Evolutionary conservation across 2,329 filamentous ascomycete genomes (phyloP).

Genomic region (Neofusicoccum sp.): DNA sequence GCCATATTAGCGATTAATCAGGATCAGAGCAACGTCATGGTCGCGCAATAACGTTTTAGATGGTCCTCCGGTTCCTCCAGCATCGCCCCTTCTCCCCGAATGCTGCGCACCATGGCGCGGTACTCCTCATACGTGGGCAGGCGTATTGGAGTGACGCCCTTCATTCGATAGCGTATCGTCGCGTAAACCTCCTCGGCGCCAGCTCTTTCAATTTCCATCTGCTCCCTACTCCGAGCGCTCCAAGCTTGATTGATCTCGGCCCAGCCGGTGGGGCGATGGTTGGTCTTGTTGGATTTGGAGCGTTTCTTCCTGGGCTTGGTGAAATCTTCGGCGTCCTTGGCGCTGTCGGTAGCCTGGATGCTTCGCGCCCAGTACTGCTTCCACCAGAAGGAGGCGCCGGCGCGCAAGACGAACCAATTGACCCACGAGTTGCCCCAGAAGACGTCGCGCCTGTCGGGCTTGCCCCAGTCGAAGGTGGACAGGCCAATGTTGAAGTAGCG

Average conservation of each 20-base stretch:
- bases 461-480: conserved; percentile 29
- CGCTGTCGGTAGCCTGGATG: neutral
- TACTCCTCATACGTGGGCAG: conserved; percentile 18
- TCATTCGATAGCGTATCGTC: conserved; percentile 14
- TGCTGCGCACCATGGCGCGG: conserved; percentile 19
- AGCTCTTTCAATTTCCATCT: conserved; percentile 20
- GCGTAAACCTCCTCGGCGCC: conserved; percentile 20
- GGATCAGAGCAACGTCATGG: conserved; percentile 12
- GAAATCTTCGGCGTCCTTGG: neutral
- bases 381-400: conserved; percentile 37
- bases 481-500: conserved; percentile 31
- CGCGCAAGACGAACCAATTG: conserved; percentile 36
- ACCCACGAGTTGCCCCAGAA: conserved; percentile 34
- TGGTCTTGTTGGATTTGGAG: neutral
- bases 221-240: neutral
- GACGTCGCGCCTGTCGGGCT: conserved; percentile 20
- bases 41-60: conserved; percentile 15
- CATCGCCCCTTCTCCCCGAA: conserved; percentile 4
- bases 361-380: conserved; percentile 33
- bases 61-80: neutral
- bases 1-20: conserved; percentile 1
- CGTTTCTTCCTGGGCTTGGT: conserved; percentile 9
- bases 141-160: neutral
- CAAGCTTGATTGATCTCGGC: conserved; percentile 11
- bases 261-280: conserved; percentile 7